A percentile compares a stretch with the other conserved stretches of the same genome.
These are phyloP conservation scores for Neofusicoccum parvum DNA, from an alignment of 2,329 filamentous ascomycete genomes.

Conservation along the genomic window DNA sequence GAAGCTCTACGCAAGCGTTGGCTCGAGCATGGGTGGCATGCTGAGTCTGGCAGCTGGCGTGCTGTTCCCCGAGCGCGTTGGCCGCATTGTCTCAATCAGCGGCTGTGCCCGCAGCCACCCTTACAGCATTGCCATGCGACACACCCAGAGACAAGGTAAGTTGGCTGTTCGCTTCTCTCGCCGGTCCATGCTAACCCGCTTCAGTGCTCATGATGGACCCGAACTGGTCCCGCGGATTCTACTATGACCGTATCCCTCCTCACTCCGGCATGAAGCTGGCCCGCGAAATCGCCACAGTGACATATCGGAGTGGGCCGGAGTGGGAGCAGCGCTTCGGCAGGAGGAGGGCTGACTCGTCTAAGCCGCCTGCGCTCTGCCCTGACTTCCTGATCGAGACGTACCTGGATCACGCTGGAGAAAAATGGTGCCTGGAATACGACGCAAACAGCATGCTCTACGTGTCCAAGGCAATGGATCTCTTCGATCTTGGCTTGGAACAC, in stretches of 20 bases:
- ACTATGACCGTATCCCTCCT: constrained; percentile 79
- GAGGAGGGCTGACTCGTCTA: constrained; percentile 79
- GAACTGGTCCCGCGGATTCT: constrained; percentile 94
- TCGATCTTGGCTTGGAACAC: constrained; percentile 78
- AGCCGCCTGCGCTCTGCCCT: constrained; percentile 89
- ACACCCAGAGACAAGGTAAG: constrained; percentile 82
- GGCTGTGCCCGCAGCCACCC: constrained; percentile 94
- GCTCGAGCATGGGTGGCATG: constrained; percentile 98
- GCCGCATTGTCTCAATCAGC: constrained; percentile 82
- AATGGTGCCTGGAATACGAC: constrained; percentile 96
- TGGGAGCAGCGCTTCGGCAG: constrained; percentile 96
- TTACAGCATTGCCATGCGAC: constrained; percentile 97
- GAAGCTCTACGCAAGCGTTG: constrained; percentile 87
- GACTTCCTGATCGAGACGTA: constrained; percentile 99
- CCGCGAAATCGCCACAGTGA: constrained; percentile 95
- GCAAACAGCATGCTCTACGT: constrained; percentile 95
- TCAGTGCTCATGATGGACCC: constrained; percentile 96
- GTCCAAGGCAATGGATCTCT: constrained; percentile 98
- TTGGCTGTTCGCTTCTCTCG: not conserved
- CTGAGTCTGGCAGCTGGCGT: constrained; percentile 87
- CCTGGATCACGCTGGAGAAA: constrained; percentile 95
- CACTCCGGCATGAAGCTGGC: constrained; percentile 98
- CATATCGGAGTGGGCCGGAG: constrained; percentile 92
- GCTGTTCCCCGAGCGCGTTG: constrained; percentile 79
- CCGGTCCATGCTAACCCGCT: not conserved